Conservation (phyloP, 1,139 yeast genomes). For the Meyerozyma athensensis region DNA sequence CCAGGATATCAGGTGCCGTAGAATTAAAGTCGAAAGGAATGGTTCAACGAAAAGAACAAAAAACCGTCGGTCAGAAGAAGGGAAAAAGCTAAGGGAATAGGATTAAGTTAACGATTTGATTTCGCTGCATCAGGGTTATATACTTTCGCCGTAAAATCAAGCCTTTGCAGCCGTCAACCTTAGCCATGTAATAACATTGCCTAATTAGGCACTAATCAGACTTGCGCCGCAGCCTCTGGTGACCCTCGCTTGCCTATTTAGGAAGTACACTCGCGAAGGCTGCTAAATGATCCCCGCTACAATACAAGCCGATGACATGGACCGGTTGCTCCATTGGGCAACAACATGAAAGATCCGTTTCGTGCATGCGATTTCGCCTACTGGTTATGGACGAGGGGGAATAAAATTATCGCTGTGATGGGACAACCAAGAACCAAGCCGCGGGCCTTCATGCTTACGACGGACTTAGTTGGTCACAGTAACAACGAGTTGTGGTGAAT, state of each 20-base stretch:
- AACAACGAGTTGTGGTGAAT: too few relatives aligned
- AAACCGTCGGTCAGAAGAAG: background rate
- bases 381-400: conserved; percentile 1
- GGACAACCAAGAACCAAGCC: conserved; percentile 2
- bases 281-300: background rate
- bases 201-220: conserved; percentile 1
- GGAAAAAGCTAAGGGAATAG: background rate
- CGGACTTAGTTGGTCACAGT: background rate
- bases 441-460: background rate
- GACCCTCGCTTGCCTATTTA: background rate
- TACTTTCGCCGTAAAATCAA: background rate
- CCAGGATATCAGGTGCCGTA: background rate
- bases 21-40: background rate
- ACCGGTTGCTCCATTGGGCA: conserved; percentile 1
- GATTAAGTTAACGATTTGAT: background rate
- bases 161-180: conserved; percentile 2
- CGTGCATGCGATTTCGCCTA: background rate
- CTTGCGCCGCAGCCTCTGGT: background rate
- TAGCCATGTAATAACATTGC: background rate
- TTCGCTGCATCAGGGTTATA: background rate
- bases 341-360: too few relatives aligned
- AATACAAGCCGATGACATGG: background rate
- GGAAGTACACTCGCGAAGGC: background rate
- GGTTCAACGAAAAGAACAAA: conserved; percentile 1
- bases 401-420: background rate